These are phyloP conservation scores for Backusella circina DNA, from an alignment of 192 early-diverging fungal species.

Conservation along the genomic window DNA sequence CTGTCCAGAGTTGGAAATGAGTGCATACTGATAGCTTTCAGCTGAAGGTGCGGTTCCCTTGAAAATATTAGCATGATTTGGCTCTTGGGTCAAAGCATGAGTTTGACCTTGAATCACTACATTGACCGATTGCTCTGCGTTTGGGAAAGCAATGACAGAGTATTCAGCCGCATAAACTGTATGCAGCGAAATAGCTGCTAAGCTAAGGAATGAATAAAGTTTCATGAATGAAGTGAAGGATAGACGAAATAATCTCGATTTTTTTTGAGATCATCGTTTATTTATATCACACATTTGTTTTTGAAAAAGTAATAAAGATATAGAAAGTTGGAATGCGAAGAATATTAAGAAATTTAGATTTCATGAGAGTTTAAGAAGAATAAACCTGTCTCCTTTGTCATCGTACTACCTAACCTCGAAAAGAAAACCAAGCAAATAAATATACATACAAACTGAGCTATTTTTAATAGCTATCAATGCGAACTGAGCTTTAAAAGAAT, in stretches of 20 bases:
- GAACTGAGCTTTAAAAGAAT: neutral
- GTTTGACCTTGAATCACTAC: conserved; percentile 17
- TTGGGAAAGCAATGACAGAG: conserved; percentile 23
- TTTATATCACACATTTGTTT: neutral
- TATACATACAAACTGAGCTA: neutral
- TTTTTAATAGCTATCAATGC: neutral
- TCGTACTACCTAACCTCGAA: neutral
- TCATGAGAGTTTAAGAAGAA: neutral
- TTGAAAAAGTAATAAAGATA: neutral
- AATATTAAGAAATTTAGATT: conserved; percentile 1
- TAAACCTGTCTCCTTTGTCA: neutral
- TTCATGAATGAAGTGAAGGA: conserved; percentile 11
- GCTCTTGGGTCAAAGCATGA: neutral
- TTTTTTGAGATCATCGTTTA: neutral
- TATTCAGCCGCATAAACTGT: conserved; percentile 10
- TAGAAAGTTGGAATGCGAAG: neutral
- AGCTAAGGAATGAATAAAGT: conserved; percentile 8
- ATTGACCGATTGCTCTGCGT: conserved; percentile 7
- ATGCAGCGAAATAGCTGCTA: conserved; percentile 11
- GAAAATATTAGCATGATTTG: conserved; percentile 15
- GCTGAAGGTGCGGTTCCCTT: conserved; percentile 15
- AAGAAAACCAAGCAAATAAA: neutral
- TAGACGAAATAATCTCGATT: neutral
- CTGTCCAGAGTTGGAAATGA: conserved; percentile 18
- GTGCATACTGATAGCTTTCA: conserved; percentile 14